phyloP scores from a whole-genome alignment of 1,284 basidiomycete species.

The Ceratorhiza oryzae-sativae region DNA sequence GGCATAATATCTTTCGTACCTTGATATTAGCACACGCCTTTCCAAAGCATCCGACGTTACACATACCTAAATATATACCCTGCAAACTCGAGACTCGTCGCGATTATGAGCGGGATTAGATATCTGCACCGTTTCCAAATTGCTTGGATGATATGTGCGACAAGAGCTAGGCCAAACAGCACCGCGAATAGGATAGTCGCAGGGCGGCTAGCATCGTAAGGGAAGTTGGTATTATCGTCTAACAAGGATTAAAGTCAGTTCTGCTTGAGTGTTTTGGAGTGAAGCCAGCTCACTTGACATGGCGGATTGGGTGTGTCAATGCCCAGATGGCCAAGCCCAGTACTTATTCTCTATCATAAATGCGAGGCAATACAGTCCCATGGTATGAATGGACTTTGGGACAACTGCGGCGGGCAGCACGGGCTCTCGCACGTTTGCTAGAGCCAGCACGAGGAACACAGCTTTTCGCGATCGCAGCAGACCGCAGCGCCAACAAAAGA shows the following conservation, averaged over 20 bases:
- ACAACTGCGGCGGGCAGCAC: background rate
- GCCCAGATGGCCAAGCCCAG: background rate
- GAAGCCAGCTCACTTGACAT: slow-evolving; percentile 7
- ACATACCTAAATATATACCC: slow-evolving; percentile 23
- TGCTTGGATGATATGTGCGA: slow-evolving; percentile 13
- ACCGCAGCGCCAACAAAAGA: background rate
- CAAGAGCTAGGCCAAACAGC: slow-evolving; percentile 20
- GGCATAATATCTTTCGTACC: background rate
- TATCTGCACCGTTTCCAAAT: slow-evolving; percentile 16
- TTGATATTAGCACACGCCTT: background rate
- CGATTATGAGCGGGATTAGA: slow-evolving; percentile 32
- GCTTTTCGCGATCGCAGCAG: slow-evolving; percentile 5
- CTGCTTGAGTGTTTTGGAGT: background rate
- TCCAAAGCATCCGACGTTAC: background rate
- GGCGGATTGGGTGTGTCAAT: background rate
- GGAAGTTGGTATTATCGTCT: slow-evolving; percentile 19
- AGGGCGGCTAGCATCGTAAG: slow-evolving; percentile 15
- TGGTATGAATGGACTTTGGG: background rate
- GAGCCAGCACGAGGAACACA: background rate
- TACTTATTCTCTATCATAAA: background rate
- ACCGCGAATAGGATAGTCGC: slow-evolving; percentile 22
- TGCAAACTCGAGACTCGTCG: slow-evolving; percentile 11
- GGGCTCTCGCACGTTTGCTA: background rate
- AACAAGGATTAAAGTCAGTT: background rate
- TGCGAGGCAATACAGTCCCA: background rate